phyloP scores from a whole-genome alignment of 139 green algal genomes.

The Chlorella sp. region DNA sequence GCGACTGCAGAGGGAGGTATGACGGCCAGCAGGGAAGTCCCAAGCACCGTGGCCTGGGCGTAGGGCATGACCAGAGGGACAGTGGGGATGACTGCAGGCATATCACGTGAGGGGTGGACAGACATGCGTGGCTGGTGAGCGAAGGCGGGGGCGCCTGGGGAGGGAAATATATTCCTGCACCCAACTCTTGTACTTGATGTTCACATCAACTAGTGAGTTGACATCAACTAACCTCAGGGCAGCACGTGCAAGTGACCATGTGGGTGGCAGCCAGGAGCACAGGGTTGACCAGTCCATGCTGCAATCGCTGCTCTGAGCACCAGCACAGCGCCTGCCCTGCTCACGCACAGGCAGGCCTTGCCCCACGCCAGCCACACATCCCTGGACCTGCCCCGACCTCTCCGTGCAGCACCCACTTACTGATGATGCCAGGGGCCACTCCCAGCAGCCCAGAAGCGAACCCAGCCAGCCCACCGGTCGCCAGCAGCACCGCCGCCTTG shows the following conservation, averaged over 20 bases:
- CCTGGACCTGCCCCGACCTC: too few relatives aligned
- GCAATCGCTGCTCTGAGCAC: too few relatives aligned
- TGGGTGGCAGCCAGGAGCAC: background rate
- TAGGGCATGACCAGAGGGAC: constrained; percentile 44
- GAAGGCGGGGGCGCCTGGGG: background rate
- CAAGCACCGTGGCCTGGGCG: constrained; percentile 56
- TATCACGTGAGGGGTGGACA: background rate
- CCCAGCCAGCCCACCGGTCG: constrained; percentile 63
- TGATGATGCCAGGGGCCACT: constrained; percentile 67
- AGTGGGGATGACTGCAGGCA: constrained; percentile 47
- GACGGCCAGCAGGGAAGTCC: constrained; percentile 74
- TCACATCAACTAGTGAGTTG: too few relatives aligned
- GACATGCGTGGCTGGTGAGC: background rate
- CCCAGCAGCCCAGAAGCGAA: constrained; percentile 73
- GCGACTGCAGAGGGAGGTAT: constrained; percentile 58
- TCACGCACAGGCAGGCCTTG: background rate
- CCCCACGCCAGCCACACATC: too few relatives aligned
- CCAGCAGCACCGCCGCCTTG: constrained; percentile 42
- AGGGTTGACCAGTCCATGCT: too few relatives aligned
- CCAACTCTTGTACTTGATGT: too few relatives aligned
- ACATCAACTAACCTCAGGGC: too few relatives aligned
- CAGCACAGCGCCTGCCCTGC: background rate
- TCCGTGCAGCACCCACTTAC: background rate
- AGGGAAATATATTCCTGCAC: background rate
- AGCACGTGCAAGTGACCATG: background rate